phyloP scores from a whole-genome alignment of 805 yeast species.

The Candida stauntonica region DNA sequence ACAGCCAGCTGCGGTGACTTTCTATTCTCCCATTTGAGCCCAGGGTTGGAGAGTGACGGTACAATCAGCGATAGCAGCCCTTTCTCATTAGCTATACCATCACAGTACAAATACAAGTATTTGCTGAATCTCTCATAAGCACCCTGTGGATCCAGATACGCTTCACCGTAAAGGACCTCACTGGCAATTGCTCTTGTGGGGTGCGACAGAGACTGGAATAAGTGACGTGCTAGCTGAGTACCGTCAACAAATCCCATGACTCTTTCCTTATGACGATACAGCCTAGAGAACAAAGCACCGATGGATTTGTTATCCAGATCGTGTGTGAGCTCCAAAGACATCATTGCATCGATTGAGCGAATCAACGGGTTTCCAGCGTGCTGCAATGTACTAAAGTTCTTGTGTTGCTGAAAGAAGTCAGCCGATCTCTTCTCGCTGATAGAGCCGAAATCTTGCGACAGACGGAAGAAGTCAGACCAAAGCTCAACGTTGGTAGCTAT shows the following conservation, averaged over 20 bases:
- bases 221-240: slow-evolving; percentile 20
- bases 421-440: slow-evolving; percentile 2
- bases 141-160: slow-evolving; percentile 29
- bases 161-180: slow-evolving; percentile 27
- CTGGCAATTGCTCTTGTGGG: slow-evolving; percentile 22
- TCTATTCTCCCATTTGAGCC: slow-evolving; percentile 43
- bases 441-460: slow-evolving; percentile 3
- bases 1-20: slow-evolving; percentile 60
- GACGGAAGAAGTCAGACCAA: slow-evolving; percentile 11
- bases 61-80: slow-evolving; percentile 42
- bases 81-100: slow-evolving; percentile 27
- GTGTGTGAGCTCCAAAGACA: not conserved
- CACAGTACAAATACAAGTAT: slow-evolving; percentile 17
- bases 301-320: slow-evolving; percentile 19
- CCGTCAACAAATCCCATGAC: slow-evolving; percentile 9
- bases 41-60: slow-evolving; percentile 36
- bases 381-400: slow-evolving; percentile 1
- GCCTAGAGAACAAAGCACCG: slow-evolving; percentile 9
- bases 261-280: slow-evolving; percentile 10
- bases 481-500: slow-evolving; percentile 1
- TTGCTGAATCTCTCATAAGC: slow-evolving; percentile 28
- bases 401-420: slow-evolving; percentile 4
- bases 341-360: not conserved
- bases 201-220: slow-evolving; percentile 16
- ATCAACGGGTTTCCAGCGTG: slow-evolving; percentile 3